These are phyloP conservation scores for Entophlyctis luteolus DNA, from an alignment of 192 early-diverging fungal species.

Conservation along the genomic window DNA sequence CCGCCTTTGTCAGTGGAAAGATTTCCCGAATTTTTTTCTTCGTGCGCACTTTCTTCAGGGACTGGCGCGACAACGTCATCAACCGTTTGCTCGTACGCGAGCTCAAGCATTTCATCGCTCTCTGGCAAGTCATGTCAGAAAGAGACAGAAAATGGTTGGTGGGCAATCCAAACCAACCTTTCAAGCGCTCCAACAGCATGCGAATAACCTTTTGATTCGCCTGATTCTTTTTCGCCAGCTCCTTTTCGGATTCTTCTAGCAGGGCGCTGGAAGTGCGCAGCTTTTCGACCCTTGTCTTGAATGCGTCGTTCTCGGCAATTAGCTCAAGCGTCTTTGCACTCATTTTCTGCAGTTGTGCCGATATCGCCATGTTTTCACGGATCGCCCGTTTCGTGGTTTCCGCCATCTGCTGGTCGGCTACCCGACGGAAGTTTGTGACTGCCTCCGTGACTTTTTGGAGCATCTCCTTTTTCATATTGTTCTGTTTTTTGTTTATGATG, in stretches of 20 bases:
- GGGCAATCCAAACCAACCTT: slow-evolving; percentile 30
- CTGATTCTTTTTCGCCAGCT: slow-evolving; percentile 55
- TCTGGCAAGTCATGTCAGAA: slow-evolving; percentile 27
- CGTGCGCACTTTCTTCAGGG: no score
- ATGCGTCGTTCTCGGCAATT: slow-evolving; percentile 51
- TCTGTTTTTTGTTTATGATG: no score
- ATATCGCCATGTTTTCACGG: slow-evolving; percentile 59
- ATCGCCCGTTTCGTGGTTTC: slow-evolving; percentile 64
- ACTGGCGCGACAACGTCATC: slow-evolving; percentile 4
- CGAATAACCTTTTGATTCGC: slow-evolving; percentile 55
- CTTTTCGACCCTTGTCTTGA: slow-evolving; percentile 40
- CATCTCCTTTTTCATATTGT: slow-evolving; percentile 57
- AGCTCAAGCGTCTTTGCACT: slow-evolving; percentile 46
- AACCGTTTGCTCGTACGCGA: slow-evolving; percentile 41
- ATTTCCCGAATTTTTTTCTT: no score
- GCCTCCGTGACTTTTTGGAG: slow-evolving; percentile 60
- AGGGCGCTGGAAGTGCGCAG: slow-evolving; percentile 43
- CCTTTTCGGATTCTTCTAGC: slow-evolving; percentile 47
- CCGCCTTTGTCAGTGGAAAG: no score
- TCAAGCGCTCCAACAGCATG: slow-evolving; percentile 55
- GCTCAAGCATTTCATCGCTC: slow-evolving; percentile 54
- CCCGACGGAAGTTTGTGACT: slow-evolving; percentile 51
- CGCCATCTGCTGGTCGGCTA: slow-evolving; percentile 64
- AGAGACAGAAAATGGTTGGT: not conserved
- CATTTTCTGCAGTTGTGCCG: slow-evolving; percentile 60